Base-by-base conservation (phyloP, 768 basidiomycete genomes). In the Crassisporium funariophilum region DNA sequence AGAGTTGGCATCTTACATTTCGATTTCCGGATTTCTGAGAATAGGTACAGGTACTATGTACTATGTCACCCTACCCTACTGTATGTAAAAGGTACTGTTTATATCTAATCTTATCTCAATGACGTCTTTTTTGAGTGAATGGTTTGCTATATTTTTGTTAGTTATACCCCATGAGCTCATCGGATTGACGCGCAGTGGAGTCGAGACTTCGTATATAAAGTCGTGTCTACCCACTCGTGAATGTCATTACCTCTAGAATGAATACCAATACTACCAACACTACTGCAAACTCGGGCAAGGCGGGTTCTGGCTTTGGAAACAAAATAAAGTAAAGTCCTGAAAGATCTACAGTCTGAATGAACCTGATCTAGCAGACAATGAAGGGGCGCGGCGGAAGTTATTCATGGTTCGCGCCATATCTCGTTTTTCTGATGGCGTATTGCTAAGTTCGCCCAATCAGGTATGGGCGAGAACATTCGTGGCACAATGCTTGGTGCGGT, bases 401-500 rank as follows among this genome's bases (percentile, higher is more conserved):
- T 70, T 5, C 73, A 76, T 21, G 72, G 75, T 56, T 48, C 8
- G 57, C 11, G 44, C 22, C 19, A 34, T n/a, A 23, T 20, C 41
- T 9, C 17, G 29, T n/a, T 22, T 44, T 10, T 19, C 11, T 34
- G 15, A 19, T 44, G 15, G 33, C 38, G 17, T 24, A 13, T 17
- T 36, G 20, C 44, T 15, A 4, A 17, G 8, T 42, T 25, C 19
- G 15, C 33, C 5, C 34, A 9, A 33, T 12, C 47, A 74, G 78
- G 78, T 3, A 21, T 72, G 1, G 74, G 75, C 5, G 77, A 79
- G 27, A 70, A 62, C 34, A 46, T 78, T 4, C 70, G 76, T 19
- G 78, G 78, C 5, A 67, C 74, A 0, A 47, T 67, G 7, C 54
- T 77, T 36, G 69, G 70, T 9, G 67, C 69, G 3, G 49, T 76